Percentiles rank a stretch among this genome's conserved stretches.
Evolutionary conservation across 2,329 filamentous ascomycete genomes (phyloP).

Genomic region (Metarhizium sp.): DNA sequence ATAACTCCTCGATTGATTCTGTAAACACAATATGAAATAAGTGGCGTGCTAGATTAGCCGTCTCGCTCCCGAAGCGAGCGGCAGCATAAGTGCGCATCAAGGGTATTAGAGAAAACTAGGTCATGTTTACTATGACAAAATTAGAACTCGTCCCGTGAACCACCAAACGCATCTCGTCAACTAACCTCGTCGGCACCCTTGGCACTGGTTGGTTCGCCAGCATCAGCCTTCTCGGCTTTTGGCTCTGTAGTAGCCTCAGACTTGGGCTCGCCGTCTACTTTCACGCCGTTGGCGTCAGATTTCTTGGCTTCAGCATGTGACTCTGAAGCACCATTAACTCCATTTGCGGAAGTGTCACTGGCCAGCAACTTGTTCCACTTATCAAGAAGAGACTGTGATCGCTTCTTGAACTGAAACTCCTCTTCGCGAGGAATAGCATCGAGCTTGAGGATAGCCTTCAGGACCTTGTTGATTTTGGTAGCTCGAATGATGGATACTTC

Average conservation of each 20-base stretch:
- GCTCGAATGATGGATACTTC: constrained; percentile 80
- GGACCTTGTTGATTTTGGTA: constrained; percentile 98
- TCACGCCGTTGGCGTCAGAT: constrained; percentile 28
- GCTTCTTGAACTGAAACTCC: constrained; percentile 79
- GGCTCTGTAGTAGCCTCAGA: constrained; percentile 4
- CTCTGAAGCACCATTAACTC: constrained; percentile 33
- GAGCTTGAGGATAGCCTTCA: constrained; percentile 89
- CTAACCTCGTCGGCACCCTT: constrained; percentile 24
- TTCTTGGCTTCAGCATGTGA: constrained; percentile 8
- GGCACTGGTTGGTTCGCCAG: constrained; percentile 9
- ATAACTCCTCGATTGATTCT: neutral
- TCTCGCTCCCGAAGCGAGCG: neutral
- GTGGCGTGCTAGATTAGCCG: neutral
- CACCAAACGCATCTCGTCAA: constrained; percentile 3
- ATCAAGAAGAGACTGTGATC: constrained; percentile 69
- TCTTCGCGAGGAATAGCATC: constrained; percentile 78
- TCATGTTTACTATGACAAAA: neutral
- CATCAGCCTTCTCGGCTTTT: constrained; percentile 15
- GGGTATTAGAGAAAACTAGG: neutral
- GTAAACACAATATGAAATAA: neutral
- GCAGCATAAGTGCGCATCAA: neutral
- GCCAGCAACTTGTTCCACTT: constrained; percentile 84
- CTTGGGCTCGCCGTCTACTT: constrained; percentile 19
- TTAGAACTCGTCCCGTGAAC: neutral
- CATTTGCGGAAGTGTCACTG: constrained; percentile 40